Percentiles rank a stretch among this genome's conserved stretches.
Conservation (phyloP, 192 early-diverging fungal species). For the Powellomyces hirtus region DNA sequence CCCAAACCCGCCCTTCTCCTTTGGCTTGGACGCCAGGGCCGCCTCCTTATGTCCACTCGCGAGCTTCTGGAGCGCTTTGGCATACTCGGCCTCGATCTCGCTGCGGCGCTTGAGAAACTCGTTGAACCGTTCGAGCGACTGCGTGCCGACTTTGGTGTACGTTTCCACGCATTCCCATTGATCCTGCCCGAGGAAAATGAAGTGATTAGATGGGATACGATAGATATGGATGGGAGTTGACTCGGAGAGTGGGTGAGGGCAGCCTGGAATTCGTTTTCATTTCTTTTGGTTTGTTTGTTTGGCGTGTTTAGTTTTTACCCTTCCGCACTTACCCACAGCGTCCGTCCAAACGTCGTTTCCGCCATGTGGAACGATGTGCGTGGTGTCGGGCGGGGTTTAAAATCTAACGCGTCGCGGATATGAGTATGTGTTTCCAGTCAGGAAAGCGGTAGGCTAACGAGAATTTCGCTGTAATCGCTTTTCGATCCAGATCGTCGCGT, state of each 20-base stretch:
- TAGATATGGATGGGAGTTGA: too few species aligned
- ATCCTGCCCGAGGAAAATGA: constrained; percentile 22
- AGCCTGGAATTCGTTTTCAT: too few species aligned
- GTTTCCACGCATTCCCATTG: constrained; percentile 39
- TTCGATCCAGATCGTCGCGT: too few species aligned
- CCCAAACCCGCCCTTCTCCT: constrained; percentile 3
- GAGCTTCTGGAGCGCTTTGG: constrained; percentile 31
- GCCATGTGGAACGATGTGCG: too few species aligned
- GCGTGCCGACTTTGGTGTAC: constrained; percentile 26
- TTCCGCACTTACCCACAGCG: not conserved
- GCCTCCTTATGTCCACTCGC: constrained; percentile 33
- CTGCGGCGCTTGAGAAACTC: constrained; percentile 42
- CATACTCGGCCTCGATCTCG: constrained; percentile 45
- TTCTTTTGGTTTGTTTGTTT: not conserved
- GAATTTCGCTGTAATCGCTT: too few species aligned
- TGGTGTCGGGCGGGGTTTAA: too few species aligned
- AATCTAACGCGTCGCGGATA: too few species aligned
- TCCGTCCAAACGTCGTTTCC: not conserved
- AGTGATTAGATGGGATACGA: too few species aligned
- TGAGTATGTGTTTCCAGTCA: too few species aligned
- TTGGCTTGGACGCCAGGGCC: constrained; percentile 7
- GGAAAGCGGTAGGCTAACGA: too few species aligned
- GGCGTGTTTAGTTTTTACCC: not conserved
- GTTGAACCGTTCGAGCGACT: constrained; percentile 36
- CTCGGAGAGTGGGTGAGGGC: too few species aligned